Evolutionary conservation across 371 early-diverging fungal species (phyloP).

Genomic region (Amoeboradix gromovi): DNA sequence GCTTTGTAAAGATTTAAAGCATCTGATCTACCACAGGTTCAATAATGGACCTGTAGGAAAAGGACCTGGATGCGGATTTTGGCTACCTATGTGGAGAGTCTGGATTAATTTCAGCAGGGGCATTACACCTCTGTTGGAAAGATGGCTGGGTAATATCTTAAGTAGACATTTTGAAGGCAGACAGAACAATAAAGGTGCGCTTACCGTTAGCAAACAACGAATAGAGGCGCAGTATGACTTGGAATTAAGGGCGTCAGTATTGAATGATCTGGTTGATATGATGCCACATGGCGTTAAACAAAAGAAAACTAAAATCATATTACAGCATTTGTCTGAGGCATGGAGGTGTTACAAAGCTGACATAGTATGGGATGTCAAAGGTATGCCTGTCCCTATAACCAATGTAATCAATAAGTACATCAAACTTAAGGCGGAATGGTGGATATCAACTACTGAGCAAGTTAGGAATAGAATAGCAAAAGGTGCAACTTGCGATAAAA

Average conservation of each 20-base stretch:
- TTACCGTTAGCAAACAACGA: slow-evolving; percentile 94
- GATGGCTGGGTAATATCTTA: slow-evolving; percentile 87
- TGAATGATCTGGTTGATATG: slow-evolving; percentile 88
- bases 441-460: slow-evolving; percentile 89
- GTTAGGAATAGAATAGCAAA: slow-evolving; percentile 91
- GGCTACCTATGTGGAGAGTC: slow-evolving; percentile 98
- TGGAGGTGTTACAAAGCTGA: slow-evolving; percentile 98
- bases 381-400: slow-evolving; percentile 82
- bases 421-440: slow-evolving; percentile 95
- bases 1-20: slow-evolving; percentile 21
- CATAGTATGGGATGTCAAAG: slow-evolving; percentile 93
- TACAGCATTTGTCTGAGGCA: slow-evolving; percentile 89
- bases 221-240: slow-evolving; percentile 92
- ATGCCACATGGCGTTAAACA: slow-evolving; percentile 91
- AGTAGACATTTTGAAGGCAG: slow-evolving; percentile 95
- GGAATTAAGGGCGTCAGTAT: slow-evolving; percentile 80
- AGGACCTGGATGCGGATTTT: slow-evolving; percentile 90
- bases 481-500: slow-evolving; percentile 97
- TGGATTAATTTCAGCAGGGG: slow-evolving; percentile 98
- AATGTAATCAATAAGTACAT: slow-evolving; percentile 94
- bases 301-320: slow-evolving; percentile 74
- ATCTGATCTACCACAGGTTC: slow-evolving; percentile 26
- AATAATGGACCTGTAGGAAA: slow-evolving; percentile 88
- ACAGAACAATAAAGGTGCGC: slow-evolving; percentile 79
- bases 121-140: slow-evolving; percentile 78